Evolutionary conservation across 306 rosid genomes (phyloP).

Genomic region (Elaeagnus macrophylla): DNA sequence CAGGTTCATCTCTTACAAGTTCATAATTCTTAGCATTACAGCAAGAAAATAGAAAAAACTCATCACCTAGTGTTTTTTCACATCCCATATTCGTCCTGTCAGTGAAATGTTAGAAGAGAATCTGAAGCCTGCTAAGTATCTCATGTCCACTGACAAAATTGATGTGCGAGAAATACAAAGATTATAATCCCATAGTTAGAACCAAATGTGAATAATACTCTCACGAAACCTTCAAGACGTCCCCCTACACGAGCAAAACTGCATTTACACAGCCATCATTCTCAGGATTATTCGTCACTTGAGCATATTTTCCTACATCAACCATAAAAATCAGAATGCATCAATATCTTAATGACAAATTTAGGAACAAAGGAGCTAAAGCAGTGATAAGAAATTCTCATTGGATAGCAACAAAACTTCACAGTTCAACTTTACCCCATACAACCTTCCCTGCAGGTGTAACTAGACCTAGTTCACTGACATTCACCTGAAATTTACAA

Average conservation of each 20-base stretch:
- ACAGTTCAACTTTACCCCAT: slow-evolving; percentile 56
- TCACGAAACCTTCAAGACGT: no score
- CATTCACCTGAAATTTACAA: slow-evolving; percentile 61
- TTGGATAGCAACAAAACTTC: not conserved
- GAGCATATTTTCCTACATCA: slow-evolving; percentile 81
- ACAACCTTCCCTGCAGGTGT: slow-evolving; percentile 97
- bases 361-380: not conserved
- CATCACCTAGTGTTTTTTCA: no score
- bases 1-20: no score
- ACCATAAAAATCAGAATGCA: slow-evolving; percentile 10
- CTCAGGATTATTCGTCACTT: slow-evolving; percentile 89
- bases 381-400: not conserved
- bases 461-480: slow-evolving; percentile 87
- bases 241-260: slow-evolving; percentile 63
- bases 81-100: no score
- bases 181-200: no score
- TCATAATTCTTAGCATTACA: no score
- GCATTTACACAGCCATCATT: slow-evolving; percentile 90
- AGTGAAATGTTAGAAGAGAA: no score
- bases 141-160: no score
- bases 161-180: no score
- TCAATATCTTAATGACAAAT: not conserved
- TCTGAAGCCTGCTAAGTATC: no score
- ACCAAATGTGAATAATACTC: no score
- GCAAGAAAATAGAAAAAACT: no score